Base-by-base conservation (phyloP, 2,329 filamentous ascomycete genomes). In the Diaporthe longicolla region DNA sequence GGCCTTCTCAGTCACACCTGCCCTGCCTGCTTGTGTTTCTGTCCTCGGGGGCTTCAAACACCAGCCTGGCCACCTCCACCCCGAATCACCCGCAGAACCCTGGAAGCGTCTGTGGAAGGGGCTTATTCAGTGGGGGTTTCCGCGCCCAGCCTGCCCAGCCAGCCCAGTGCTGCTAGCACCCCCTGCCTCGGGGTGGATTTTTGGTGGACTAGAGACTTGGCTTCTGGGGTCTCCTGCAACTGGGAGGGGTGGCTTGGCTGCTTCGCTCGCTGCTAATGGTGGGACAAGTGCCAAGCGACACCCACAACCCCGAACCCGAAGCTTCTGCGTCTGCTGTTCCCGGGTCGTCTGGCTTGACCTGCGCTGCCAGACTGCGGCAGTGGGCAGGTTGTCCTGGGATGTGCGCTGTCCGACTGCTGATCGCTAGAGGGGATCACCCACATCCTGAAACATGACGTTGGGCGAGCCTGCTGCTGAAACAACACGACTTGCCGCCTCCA, bases 381-480 rank as follows among this genome's bases (percentile, higher is more conserved):
- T 66, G 55, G 55, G 69, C 69, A 61, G 69, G 9, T 52, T n/a
- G 21, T 59, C 9, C 63, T 52, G 63, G 61, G 63, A 24, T 66
- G 45, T 66, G 63, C 45, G 63, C 63, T 66, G 63, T 50, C 45
- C 6, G 35, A 32, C 63, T 52, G 69, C 55, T 71, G 68, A 48
- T 58, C 54, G 68, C 17, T 32, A 15, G 15, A 70, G 29, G 43
- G 68, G 21, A 50, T 70, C 68, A 59, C 54, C 52, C 40, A 61
- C 29, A 59, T 21, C 52, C 69, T 71, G 69, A 71, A 71, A 71
- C 69, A 71, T 57, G 69, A 71, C 55, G 43, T 71, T 61, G 55
- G n/a, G 55, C 69, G 32, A 40, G 15, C 43, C 48, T 48, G 15
- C 24, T 71, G 55, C 69, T 71, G 69, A 71, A 71, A 61, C 69